These are phyloP conservation scores for Penicillium salamii DNA, from an alignment of 495 filamentous ascomycete genomes.

Conservation along the genomic window DNA sequence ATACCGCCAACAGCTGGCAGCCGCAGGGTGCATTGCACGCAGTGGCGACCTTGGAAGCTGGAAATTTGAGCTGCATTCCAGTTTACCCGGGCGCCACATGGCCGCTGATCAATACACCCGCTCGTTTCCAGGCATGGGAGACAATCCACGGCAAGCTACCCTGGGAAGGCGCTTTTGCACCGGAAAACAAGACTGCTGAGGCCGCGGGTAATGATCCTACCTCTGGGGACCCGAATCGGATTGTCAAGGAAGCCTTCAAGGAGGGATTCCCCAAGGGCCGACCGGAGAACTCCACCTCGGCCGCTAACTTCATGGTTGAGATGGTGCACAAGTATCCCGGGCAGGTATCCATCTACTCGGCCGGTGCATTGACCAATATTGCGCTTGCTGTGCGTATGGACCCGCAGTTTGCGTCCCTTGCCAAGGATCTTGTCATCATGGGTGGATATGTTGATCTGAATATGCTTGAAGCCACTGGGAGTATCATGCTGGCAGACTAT, in stretches of 20 bases:
- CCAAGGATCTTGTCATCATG: constrained; percentile 41
- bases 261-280: constrained; percentile 33
- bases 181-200: constrained; percentile 27
- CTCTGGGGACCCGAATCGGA: constrained; percentile 28
- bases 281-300: constrained; percentile 26
- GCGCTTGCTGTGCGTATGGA: constrained; percentile 39
- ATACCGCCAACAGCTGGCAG: constrained; percentile 35
- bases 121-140: constrained; percentile 32
- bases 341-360: constrained; percentile 32
- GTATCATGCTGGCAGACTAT: constrained; percentile 25
- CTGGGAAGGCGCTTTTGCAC: constrained; percentile 34
- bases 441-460: constrained; percentile 40
- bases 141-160: constrained; percentile 31
- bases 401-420: constrained; percentile 34
- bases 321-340: constrained; percentile 38
- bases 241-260: constrained; percentile 30
- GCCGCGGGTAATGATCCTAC: constrained; percentile 30
- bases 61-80: constrained; percentile 32
- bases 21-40: constrained; percentile 27
- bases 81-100: constrained; percentile 32
- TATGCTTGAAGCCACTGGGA: constrained; percentile 30
- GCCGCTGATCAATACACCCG: constrained; percentile 31
- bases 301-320: constrained; percentile 38
- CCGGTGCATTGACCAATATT: constrained; percentile 41
- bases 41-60: constrained; percentile 30